These are phyloP conservation scores for Theobroma grandiflorum DNA, from an alignment of 441 rosid species.

Conservation along the genomic window DNA sequence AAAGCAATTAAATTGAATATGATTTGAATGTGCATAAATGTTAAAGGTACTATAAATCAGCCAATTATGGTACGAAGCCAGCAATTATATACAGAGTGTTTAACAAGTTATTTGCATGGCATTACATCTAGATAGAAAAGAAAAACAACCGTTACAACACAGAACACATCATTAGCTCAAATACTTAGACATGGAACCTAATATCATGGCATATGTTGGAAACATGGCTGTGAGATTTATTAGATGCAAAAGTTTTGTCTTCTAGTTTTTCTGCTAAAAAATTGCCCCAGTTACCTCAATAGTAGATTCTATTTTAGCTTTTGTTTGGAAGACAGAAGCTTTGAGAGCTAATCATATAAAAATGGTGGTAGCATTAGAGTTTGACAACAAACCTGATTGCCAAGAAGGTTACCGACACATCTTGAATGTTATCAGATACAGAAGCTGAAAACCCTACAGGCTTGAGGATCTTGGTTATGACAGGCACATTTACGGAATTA, in stretches of 20 bases:
- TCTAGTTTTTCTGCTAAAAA: slow-evolving; percentile 1
- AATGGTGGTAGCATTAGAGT: slow-evolving; percentile 6
- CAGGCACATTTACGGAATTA: slow-evolving; percentile 45
- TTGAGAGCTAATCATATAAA: neutral
- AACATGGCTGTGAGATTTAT: neutral
- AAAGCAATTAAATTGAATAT: neutral
- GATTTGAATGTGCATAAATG: neutral
- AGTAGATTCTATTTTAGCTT: neutral
- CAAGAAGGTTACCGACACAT: slow-evolving; percentile 72
- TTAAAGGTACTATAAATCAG: neutral
- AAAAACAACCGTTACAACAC: neutral
- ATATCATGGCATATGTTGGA: neutral
- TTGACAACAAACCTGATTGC: slow-evolving; percentile 77
- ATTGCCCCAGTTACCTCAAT: neutral
- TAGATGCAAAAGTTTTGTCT: neutral
- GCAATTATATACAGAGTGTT: neutral
- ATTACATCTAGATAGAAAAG: neutral
- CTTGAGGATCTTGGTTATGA: slow-evolving; percentile 71
- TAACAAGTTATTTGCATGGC: neutral
- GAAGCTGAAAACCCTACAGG: slow-evolving; percentile 77
- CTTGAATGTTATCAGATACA: slow-evolving; percentile 61
- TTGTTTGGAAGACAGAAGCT: neutral
- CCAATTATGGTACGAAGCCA: neutral
- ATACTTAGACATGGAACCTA: neutral
- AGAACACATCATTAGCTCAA: neutral